Evolutionary conservation across 768 basidiomycete species (phyloP).

Genomic region (Boletus tomentosulus): DNA sequence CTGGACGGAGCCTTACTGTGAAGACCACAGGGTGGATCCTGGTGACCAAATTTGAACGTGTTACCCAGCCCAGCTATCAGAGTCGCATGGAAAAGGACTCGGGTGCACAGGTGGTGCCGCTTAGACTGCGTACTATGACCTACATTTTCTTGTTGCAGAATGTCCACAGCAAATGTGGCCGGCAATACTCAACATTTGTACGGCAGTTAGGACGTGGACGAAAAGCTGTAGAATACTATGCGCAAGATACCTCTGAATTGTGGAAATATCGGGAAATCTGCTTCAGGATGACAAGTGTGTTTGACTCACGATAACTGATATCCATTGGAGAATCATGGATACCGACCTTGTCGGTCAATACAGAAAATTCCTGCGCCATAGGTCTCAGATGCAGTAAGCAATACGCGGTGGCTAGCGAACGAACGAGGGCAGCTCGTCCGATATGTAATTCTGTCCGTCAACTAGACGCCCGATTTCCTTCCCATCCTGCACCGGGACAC

Average conservation of each 20-base stretch:
- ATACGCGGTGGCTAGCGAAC: slow-evolving; percentile 9
- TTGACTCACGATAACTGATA: not conserved
- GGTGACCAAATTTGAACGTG: no score
- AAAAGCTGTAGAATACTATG: not conserved
- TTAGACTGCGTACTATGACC: no score
- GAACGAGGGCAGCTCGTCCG: slow-evolving; percentile 18
- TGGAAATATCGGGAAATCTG: slow-evolving; percentile 1
- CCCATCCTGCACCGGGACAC: slow-evolving; percentile 15
- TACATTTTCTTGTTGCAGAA: no score
- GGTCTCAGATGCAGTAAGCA: slow-evolving; percentile 1
- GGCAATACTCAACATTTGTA: no score
- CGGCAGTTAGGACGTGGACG: no score
- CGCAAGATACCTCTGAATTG: not conserved
- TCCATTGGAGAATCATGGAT: not conserved
- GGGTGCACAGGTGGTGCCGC: no score
- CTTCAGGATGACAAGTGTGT: not conserved
- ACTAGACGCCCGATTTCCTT: slow-evolving; percentile 29
- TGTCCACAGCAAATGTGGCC: no score
- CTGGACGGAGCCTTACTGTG: no score
- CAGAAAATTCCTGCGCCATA: not conserved
- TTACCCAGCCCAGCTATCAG: no score
- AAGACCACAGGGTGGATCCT: no score
- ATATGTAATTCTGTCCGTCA: slow-evolving; percentile 24
- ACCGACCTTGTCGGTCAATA: not conserved
- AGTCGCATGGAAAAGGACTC: no score